Conservation (phyloP, 2,329 filamentous ascomycete genomes). For the Triangularia setosa region DNA sequence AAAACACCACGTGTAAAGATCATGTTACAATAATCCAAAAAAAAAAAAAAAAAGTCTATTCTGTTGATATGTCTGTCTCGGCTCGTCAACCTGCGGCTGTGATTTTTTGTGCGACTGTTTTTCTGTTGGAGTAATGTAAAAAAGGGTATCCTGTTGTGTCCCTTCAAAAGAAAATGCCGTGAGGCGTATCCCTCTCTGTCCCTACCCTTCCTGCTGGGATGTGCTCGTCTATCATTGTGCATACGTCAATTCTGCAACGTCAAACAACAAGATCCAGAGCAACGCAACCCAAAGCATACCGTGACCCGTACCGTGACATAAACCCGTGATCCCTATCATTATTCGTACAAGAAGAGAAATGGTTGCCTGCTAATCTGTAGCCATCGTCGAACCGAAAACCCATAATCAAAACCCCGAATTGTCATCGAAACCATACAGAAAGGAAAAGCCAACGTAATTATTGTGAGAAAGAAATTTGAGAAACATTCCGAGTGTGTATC, state of each 20-base stretch:
- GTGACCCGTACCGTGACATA: background rate
- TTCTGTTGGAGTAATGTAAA: background rate
- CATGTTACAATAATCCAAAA: background rate
- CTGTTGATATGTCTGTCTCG: background rate
- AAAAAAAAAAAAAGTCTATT: background rate
- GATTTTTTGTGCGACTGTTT: background rate
- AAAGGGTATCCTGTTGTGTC: background rate
- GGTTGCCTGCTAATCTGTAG: background rate
- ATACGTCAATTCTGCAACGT: background rate
- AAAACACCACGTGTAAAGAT: background rate
- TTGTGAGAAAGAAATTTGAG: background rate
- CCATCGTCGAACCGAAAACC: background rate
- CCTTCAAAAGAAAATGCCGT: background rate
- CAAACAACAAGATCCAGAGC: background rate
- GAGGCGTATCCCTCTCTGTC: background rate
- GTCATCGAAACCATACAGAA: background rate
- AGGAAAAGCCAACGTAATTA: background rate
- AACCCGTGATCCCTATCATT: background rate
- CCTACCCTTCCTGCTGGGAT: background rate
- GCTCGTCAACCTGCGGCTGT: background rate
- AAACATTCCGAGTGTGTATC: background rate
- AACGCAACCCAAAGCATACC: background rate
- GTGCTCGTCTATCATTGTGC: background rate
- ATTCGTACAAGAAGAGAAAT: background rate
- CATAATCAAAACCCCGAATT: background rate